phyloP scores from a whole-genome alignment of 495 filamentous ascomycete genomes.

The Sphaerosporella brunnea region DNA sequence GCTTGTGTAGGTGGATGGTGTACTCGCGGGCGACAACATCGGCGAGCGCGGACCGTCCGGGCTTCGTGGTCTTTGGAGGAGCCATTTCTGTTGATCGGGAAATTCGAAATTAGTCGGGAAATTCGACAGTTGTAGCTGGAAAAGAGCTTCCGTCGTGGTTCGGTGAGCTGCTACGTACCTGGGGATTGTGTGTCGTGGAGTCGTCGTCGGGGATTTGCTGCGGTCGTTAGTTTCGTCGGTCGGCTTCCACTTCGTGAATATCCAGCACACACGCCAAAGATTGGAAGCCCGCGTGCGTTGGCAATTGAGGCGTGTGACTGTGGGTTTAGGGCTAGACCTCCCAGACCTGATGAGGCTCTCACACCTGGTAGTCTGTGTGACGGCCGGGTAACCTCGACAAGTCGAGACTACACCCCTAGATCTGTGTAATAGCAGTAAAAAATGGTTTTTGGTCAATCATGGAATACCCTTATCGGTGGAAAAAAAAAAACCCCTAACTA shows the following conservation, averaged over 20 bases:
- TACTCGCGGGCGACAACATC: slow-evolving; percentile 99
- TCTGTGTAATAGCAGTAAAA: too few relatives aligned
- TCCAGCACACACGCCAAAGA: too few relatives aligned
- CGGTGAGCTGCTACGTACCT: slow-evolving; percentile 5
- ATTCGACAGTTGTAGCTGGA: slow-evolving; percentile 5
- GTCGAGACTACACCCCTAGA: too few relatives aligned
- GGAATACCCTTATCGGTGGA: too few relatives aligned
- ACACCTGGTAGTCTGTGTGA: too few relatives aligned
- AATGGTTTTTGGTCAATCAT: too few relatives aligned
- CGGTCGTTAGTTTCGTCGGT: slow-evolving; percentile 6
- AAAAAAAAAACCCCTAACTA: too few relatives aligned
- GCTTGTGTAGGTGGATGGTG: slow-evolving; percentile 99
- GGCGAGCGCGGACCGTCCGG: slow-evolving; percentile 75
- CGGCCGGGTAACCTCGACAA: too few relatives aligned
- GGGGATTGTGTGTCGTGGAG: slow-evolving; percentile 5
- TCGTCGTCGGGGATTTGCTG: slow-evolving; percentile 8
- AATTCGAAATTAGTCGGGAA: slow-evolving; percentile 3
- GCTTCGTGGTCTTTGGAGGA: slow-evolving; percentile 53
- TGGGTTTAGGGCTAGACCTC: too few relatives aligned
- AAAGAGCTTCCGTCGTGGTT: background rate
- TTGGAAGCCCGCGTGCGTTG: too few relatives aligned
- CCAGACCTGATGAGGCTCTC: too few relatives aligned
- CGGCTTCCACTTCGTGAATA: slow-evolving; percentile 4
- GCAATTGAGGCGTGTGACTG: too few relatives aligned
- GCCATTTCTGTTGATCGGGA: slow-evolving; percentile 48